These are phyloP conservation scores for Talaromyces rugulosus DNA, from an alignment of 2,329 filamentous ascomycete genomes.

Conservation along the genomic window DNA sequence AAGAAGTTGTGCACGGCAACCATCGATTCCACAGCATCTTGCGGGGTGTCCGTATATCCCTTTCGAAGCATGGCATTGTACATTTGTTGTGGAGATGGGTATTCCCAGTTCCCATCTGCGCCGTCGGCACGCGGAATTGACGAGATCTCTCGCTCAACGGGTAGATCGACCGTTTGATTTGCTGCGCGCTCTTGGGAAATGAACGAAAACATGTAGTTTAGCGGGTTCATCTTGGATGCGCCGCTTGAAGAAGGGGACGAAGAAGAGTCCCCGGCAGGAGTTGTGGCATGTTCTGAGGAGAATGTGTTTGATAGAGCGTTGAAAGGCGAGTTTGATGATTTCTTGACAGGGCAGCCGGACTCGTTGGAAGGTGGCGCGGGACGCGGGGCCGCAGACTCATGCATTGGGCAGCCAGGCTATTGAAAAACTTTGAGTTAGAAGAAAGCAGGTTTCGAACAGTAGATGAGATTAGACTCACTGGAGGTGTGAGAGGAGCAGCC, in stretches of 20 bases:
- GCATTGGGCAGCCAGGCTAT: slow-evolving; percentile 68
- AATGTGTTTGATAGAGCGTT: slow-evolving; percentile 31
- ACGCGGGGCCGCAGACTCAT: slow-evolving; percentile 43
- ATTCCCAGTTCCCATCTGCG: slow-evolving; percentile 79
- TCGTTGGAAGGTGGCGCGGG: slow-evolving; percentile 24
- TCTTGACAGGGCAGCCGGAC: slow-evolving; percentile 39
- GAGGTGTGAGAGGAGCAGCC: slow-evolving; percentile 10
- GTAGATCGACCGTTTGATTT: slow-evolving; percentile 68
- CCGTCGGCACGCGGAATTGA: slow-evolving; percentile 81
- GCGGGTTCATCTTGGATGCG: slow-evolving; percentile 65
- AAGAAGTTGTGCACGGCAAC: slow-evolving; percentile 97
- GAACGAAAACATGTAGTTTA: slow-evolving; percentile 94
- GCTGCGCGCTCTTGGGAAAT: slow-evolving; percentile 75
- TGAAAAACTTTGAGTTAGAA: slow-evolving; percentile 33
- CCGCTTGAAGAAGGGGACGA: slow-evolving; percentile 32
- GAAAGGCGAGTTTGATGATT: slow-evolving; percentile 48
- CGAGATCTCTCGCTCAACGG: slow-evolving; percentile 75
- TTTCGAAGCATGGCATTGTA: slow-evolving; percentile 97
- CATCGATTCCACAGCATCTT: slow-evolving; percentile 93
- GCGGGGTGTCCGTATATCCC: slow-evolving; percentile 89
- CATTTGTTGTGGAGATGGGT: slow-evolving; percentile 98
- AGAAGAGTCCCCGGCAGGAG: slow-evolving; percentile 22
- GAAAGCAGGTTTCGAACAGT: slow-evolving; percentile 34
- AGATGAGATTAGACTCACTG: slow-evolving; percentile 1
- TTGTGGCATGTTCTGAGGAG: slow-evolving; percentile 30